Percentiles rank a stretch among this genome's conserved stretches.
These are phyloP conservation scores for Dalechampia spathulata DNA, from an alignment of 441 rosid genomes.

Conservation along the genomic window DNA sequence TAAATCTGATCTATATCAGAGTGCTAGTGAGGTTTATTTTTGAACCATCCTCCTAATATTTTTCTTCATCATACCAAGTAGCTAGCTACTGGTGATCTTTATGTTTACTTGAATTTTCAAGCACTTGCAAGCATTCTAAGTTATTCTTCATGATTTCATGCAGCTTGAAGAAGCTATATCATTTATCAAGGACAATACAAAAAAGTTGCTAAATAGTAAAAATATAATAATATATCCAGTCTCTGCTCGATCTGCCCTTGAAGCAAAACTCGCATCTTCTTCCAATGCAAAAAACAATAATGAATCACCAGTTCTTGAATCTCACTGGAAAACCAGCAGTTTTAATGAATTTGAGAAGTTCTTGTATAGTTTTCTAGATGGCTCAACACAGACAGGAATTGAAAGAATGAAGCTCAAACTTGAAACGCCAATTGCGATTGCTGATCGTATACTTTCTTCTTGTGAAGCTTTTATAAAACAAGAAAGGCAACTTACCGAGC, in stretches of 20 bases:
- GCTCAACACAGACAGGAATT: slow-evolving; percentile 66
- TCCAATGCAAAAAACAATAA: slow-evolving; percentile 36
- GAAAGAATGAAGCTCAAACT: slow-evolving; percentile 92
- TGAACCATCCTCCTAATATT: neutral
- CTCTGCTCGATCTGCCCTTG: slow-evolving; percentile 82
- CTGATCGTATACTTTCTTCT: slow-evolving; percentile 67
- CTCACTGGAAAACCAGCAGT: slow-evolving; percentile 46
- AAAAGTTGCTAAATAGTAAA: slow-evolving; percentile 69
- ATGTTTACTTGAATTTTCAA: slow-evolving; percentile 10
- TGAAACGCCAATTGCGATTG: slow-evolving; percentile 80
- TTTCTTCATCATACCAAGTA: neutral
- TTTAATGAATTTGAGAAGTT: slow-evolving; percentile 65
- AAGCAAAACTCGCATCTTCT: slow-evolving; percentile 58
- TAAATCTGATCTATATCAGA: slow-evolving; percentile 84
- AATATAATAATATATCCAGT: slow-evolving; percentile 68
- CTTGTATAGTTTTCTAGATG: slow-evolving; percentile 76
- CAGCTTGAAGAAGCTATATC: slow-evolving; percentile 89
- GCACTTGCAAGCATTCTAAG: slow-evolving; percentile 4
- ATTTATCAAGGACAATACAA: slow-evolving; percentile 67
- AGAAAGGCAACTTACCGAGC: slow-evolving; percentile 48
- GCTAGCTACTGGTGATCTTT: slow-evolving; percentile 10
- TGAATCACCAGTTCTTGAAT: slow-evolving; percentile 31
- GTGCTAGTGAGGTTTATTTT: slow-evolving; percentile 56
- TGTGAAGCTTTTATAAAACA: slow-evolving; percentile 56
- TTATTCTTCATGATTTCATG: slow-evolving; percentile 19